Percentiles rank a stretch among this genome's conserved stretches.
Evolutionary conservation across 352 stramenopile species (phyloP).

Genomic region (Phytophthora podocarpi): DNA sequence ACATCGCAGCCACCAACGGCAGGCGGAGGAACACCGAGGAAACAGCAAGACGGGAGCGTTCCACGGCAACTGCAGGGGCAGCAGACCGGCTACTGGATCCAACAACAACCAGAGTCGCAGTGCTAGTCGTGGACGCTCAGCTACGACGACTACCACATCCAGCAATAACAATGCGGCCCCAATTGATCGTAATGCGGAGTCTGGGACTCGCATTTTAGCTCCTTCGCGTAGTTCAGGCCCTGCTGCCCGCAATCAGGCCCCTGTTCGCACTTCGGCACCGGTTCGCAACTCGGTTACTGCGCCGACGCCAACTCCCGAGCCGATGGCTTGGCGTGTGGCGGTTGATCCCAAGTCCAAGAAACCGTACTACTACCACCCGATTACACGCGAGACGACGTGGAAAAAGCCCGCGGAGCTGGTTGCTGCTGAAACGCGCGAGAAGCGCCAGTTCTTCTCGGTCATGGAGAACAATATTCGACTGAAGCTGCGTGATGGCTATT

Average conservation of each 20-base stretch:
- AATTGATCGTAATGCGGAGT: background rate
- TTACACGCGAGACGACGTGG: slow-evolving; percentile 97
- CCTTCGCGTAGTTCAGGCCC: background rate
- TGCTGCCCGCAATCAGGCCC: background rate
- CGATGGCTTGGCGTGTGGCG: slow-evolving; percentile 77
- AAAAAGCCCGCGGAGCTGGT: slow-evolving; percentile 91
- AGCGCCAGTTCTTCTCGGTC: slow-evolving; percentile 92
- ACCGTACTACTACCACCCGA: slow-evolving; percentile 97
- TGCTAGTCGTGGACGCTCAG: slow-evolving; percentile 12
- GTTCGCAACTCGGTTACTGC: slow-evolving; percentile 9
- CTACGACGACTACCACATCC: background rate
- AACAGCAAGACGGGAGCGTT: slow-evolving; percentile 16
- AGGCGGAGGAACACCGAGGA: slow-evolving; percentile 22
- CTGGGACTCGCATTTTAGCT: background rate
- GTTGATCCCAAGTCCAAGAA: slow-evolving; percentile 86
- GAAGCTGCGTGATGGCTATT: slow-evolving; percentile 72
- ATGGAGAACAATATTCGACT: slow-evolving; percentile 98
- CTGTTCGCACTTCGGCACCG: slow-evolving; percentile 8
- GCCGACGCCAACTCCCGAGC: slow-evolving; percentile 3
- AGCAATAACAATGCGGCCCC: background rate
- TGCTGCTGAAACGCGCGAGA: slow-evolving; percentile 80
- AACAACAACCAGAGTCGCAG: slow-evolving; percentile 23
- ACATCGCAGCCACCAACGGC: slow-evolving; percentile 15
- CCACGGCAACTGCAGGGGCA: slow-evolving; percentile 15
- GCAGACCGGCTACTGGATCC: slow-evolving; percentile 4